A percentile compares a stretch with the other conserved stretches of the same genome.
These are phyloP conservation scores for Neobulgaria alba DNA, from an alignment of 2,329 filamentous ascomycete genomes.

Conservation along the genomic window DNA sequence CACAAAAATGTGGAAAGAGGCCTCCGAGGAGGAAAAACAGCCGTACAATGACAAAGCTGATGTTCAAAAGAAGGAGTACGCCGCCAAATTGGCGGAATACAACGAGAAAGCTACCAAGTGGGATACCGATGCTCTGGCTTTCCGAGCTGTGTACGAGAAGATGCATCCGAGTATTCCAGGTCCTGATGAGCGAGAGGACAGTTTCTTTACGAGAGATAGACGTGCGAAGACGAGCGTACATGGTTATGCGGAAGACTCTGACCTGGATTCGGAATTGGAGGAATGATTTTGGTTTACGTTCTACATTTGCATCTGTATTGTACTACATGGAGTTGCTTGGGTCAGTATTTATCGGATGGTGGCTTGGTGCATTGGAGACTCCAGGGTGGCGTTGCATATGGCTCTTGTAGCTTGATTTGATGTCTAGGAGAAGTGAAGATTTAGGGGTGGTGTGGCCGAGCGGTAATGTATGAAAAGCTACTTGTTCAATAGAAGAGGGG, in stretches of 20 bases:
- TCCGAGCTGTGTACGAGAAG: constrained; percentile 43
- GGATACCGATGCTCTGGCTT: constrained; percentile 56
- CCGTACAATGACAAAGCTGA: constrained; percentile 72
- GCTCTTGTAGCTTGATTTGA: neutral
- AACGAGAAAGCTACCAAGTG: constrained; percentile 57
- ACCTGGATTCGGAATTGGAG: constrained; percentile 21
- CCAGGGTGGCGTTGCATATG: neutral
- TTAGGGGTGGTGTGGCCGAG: too few species aligned
- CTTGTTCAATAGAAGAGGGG: too few species aligned
- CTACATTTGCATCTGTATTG: neutral
- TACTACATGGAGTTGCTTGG: neutral
- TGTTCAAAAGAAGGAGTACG: constrained; percentile 59
- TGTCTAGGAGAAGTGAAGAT: too few species aligned
- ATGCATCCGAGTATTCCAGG: constrained; percentile 40
- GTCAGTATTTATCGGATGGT: neutral
- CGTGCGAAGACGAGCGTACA: constrained; percentile 26
- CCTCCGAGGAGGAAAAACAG: constrained; percentile 57
- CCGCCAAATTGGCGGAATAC: constrained; percentile 47
- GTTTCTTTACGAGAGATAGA: constrained; percentile 25
- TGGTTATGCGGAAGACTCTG: constrained; percentile 28
- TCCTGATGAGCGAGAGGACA: constrained; percentile 27
- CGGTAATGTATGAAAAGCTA: too few species aligned
- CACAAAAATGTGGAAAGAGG: constrained; percentile 85
- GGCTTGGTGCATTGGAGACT: neutral
- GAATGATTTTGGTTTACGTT: neutral